phyloP scores from a whole-genome alignment of 139 green algal species.

The Chlorella sp. region DNA sequence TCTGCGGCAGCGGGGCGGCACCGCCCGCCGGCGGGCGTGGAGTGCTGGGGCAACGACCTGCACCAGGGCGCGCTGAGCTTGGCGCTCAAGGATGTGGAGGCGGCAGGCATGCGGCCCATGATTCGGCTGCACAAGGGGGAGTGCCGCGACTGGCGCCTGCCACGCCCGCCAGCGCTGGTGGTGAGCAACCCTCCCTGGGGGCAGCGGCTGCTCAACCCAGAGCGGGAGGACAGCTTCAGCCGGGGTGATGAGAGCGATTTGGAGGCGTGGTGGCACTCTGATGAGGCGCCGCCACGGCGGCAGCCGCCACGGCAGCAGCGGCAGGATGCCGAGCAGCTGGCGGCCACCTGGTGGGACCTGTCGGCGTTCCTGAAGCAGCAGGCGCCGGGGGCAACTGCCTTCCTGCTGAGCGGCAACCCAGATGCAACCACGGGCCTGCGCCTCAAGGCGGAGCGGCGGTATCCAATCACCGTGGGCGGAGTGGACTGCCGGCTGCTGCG shows the following conservation, averaged over 20 bases:
- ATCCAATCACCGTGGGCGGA: constrained; percentile 72
- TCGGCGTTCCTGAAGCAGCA: constrained; percentile 69
- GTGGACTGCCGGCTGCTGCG: constrained; percentile 72
- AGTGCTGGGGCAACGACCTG: constrained; percentile 76
- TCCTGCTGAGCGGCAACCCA: constrained; percentile 75
- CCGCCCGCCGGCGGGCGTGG: constrained; percentile 9
- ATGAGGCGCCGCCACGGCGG: neutral
- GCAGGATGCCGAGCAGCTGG: constrained; percentile 33
- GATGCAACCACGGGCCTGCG: constrained; percentile 59
- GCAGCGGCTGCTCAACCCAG: constrained; percentile 54
- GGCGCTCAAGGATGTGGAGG: constrained; percentile 45
- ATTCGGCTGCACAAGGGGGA: constrained; percentile 56
- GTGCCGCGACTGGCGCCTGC: constrained; percentile 55
- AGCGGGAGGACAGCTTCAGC: neutral
- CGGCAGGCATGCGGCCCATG: constrained; percentile 50
- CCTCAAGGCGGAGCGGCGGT: constrained; percentile 63
- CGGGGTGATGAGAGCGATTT: neutral
- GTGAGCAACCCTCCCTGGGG: constrained; percentile 95
- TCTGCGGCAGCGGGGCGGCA: constrained; percentile 18
- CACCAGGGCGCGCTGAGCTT: constrained; percentile 68
- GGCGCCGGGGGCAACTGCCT: constrained; percentile 39
- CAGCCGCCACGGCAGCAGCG: neutral
- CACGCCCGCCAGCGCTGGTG: constrained; percentile 64
- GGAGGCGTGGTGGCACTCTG: neutral
- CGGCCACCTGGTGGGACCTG: constrained; percentile 63